Percentiles rank a stretch among this genome's conserved stretches.
Conservation (phyloP, 495 filamentous ascomycete genomes). For the Penicillium malachiteum region DNA sequence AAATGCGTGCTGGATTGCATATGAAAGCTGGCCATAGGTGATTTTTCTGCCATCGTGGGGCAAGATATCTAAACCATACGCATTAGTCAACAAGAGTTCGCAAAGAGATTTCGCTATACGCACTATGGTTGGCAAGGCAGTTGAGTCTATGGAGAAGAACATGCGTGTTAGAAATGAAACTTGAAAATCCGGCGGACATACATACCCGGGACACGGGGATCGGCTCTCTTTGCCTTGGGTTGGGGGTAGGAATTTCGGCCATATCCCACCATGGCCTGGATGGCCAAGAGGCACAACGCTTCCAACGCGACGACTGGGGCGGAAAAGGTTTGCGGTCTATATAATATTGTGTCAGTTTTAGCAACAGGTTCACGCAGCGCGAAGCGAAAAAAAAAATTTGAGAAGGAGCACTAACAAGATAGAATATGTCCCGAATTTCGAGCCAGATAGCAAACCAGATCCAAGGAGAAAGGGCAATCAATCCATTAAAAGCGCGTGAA, state of each 20-base stretch:
- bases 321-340: not conserved
- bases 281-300: not conserved
- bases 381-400: not conserved
- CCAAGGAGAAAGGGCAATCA: not conserved
- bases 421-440: not conserved
- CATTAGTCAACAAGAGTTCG: not conserved
- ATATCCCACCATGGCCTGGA: not conserved
- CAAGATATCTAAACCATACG: not conserved
- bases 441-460: not conserved
- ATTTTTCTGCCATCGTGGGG: not conserved
- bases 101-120: not conserved
- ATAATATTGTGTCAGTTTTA: not conserved
- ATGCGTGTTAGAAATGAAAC: not conserved
- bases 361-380: not conserved
- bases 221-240: not conserved
- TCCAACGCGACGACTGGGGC: not conserved
- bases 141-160: not conserved
- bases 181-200: not conserved
- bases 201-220: not conserved
- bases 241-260: not conserved
- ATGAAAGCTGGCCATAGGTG: not conserved
- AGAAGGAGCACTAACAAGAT: not conserved
- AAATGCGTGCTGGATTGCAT: conserved; percentile 1
- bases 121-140: not conserved
- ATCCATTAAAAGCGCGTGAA: not conserved